A percentile compares a stretch with the other conserved stretches of the same genome.
phyloP scores from a whole-genome alignment of 805 yeast genomes.

The Candida corydali region DNA sequence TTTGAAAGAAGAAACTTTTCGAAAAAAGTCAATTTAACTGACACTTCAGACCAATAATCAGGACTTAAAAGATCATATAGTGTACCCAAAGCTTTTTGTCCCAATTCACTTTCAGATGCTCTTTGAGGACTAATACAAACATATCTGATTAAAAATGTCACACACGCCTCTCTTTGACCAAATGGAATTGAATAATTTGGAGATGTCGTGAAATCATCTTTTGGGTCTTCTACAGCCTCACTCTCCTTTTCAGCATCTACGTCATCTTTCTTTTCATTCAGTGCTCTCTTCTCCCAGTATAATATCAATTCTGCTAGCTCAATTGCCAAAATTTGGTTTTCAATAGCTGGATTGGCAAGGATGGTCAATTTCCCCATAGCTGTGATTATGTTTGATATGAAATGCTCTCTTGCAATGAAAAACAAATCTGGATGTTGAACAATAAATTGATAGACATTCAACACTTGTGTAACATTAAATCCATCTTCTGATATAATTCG shows the following conservation, averaged over 20 bases:
- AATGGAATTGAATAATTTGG: slow-evolving; percentile 61
- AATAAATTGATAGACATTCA: slow-evolving; percentile 84
- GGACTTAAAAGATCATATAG: slow-evolving; percentile 69
- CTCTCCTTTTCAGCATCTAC: slow-evolving; percentile 11
- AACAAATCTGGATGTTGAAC: slow-evolving; percentile 82
- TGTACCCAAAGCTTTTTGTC: slow-evolving; percentile 76
- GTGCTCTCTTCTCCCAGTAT: slow-evolving; percentile 68
- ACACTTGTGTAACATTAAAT: slow-evolving; percentile 77
- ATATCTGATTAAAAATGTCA: slow-evolving; percentile 82
- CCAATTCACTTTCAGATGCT: slow-evolving; percentile 78
- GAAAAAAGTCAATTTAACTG: slow-evolving; percentile 81
- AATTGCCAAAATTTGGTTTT: slow-evolving; percentile 80
- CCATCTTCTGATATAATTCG: slow-evolving; percentile 89
- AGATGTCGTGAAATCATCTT: slow-evolving; percentile 43
- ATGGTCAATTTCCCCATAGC: slow-evolving; percentile 90
- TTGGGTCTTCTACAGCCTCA: no score
- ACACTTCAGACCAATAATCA: slow-evolving; percentile 80
- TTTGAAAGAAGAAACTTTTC: slow-evolving; percentile 81
- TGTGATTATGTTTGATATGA: slow-evolving; percentile 80
- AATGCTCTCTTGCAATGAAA: slow-evolving; percentile 82
- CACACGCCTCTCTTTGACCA: slow-evolving; percentile 82
- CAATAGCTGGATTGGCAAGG: slow-evolving; percentile 69
- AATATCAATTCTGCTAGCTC: slow-evolving; percentile 84
- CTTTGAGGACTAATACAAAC: slow-evolving; percentile 83
- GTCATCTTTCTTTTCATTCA: slow-evolving; percentile 7